Conservation (phyloP, 2,329 filamentous ascomycete genomes). For the Ophiostoma piceae region DNA sequence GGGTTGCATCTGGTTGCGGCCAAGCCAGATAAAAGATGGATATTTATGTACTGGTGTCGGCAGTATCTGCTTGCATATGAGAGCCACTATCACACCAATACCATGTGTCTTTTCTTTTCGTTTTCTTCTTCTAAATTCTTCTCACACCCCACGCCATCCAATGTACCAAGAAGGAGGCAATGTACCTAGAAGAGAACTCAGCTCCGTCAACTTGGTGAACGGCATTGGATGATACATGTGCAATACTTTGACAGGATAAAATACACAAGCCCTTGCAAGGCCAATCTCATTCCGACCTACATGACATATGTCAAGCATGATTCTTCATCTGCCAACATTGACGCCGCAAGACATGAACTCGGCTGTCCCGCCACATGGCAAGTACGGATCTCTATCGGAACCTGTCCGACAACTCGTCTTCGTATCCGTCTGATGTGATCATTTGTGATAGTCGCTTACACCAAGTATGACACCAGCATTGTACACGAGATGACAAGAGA, state of each 20-base stretch:
- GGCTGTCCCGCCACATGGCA: not conserved
- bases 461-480: no score
- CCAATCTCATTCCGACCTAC: not conserved
- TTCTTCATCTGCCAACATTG: not conserved
- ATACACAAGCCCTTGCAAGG: not conserved
- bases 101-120: not conserved
- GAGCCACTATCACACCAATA: not conserved
- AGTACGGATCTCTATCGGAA: not conserved
- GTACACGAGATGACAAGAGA: not conserved
- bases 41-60: not conserved
- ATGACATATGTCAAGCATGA: not conserved
- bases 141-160: not conserved
- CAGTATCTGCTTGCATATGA: not conserved
- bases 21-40: not conserved
- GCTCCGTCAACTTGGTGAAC: not conserved
- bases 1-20: not conserved
- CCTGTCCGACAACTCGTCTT: not conserved
- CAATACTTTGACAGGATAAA: not conserved
- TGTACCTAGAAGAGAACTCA: not conserved
- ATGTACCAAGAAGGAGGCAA: no score
- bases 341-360: not conserved
- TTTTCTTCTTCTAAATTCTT: not conserved
- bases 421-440: not conserved
- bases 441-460: not conserved
- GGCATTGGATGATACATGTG: not conserved